Conservation (phyloP, 1,139 yeast genomes). For the Candida labiduridarum region DNA sequence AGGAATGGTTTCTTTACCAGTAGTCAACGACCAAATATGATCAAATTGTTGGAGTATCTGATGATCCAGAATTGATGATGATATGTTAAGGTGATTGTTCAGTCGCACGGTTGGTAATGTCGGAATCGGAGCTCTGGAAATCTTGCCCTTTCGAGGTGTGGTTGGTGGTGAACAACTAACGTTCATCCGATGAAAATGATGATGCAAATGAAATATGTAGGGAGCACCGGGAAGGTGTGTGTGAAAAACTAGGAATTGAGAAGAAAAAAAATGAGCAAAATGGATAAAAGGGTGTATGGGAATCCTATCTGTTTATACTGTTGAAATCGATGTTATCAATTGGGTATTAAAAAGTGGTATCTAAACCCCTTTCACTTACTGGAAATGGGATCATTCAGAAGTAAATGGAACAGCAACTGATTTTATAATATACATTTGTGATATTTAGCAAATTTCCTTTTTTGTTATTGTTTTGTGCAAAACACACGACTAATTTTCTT, state of each 20-base stretch:
- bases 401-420: too few species aligned
- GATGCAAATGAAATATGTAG: too few species aligned
- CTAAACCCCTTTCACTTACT: too few species aligned
- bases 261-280: not conserved
- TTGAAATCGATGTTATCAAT: too few species aligned
- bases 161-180: not conserved
- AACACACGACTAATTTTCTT: not conserved
- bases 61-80: not conserved
- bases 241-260: not conserved
- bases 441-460: not conserved
- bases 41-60: slow-evolving; percentile 9
- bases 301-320: too few species aligned
- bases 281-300: too few species aligned
- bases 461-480: not conserved
- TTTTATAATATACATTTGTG: not conserved
- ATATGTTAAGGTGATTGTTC: not conserved
- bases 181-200: not conserved
- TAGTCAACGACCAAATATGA: slow-evolving; percentile 11
- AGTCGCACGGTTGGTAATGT: not conserved
- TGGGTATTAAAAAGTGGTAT: too few species aligned
- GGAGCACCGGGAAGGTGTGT: not conserved
- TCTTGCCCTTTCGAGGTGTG: not conserved
- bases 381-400: too few species aligned
- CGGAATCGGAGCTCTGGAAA: not conserved
- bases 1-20: not conserved